A percentile compares a stretch with the other conserved stretches of the same genome.
phyloP scores from a whole-genome alignment of 805 yeast species.

The Metschnikowia matae region DNA sequence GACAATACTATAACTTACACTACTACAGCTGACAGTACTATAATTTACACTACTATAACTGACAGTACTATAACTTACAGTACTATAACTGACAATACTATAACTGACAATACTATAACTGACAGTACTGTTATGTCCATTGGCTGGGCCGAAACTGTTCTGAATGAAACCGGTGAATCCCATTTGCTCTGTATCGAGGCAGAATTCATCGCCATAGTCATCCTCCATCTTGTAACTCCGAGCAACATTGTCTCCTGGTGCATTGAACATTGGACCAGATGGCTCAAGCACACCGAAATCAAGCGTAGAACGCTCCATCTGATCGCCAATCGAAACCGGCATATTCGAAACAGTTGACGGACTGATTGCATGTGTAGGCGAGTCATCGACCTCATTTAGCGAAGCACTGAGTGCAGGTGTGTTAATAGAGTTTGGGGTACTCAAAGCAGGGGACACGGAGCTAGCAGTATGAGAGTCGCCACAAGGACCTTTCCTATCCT shows the following conservation, averaged over 20 bases:
- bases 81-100: no score
- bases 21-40: no score
- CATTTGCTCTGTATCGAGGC: constrained; percentile 42
- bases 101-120: no score
- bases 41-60: no score
- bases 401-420: constrained; percentile 16
- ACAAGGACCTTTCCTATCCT: neutral
- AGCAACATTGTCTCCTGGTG: neutral
- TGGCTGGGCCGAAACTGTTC: neutral
- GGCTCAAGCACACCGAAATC: neutral
- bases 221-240: constrained; percentile 9
- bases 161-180: constrained; percentile 10
- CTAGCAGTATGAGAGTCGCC: neutral
- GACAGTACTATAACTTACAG: no score
- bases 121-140: constrained; percentile 1
- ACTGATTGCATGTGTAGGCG: constrained; percentile 15
- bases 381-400: constrained; percentile 14
- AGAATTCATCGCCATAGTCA: constrained; percentile 42
- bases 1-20: no score
- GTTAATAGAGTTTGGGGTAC: constrained; percentile 17
- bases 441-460: constrained; percentile 12
- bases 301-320: neutral
- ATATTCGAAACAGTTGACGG: constrained; percentile 6
- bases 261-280: neutral
- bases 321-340: neutral